These are phyloP conservation scores for Lotmaria passim DNA, from an alignment of 208 protist genomes.

Conservation along the genomic window DNA sequence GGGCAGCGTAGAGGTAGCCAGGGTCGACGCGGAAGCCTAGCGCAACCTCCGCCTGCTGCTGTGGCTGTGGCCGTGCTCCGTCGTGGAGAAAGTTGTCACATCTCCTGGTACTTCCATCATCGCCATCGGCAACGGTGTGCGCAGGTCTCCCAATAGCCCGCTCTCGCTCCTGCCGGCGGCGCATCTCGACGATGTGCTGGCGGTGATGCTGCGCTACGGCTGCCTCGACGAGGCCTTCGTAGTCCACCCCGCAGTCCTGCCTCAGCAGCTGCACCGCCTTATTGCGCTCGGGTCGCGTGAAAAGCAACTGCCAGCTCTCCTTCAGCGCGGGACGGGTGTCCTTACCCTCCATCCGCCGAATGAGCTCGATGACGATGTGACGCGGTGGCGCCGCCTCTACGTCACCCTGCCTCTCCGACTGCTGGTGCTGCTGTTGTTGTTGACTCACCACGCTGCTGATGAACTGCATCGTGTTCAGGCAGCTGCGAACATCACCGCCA, in stretches of 20 bases:
- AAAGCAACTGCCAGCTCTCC: constrained; percentile 52
- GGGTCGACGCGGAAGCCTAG: constrained; percentile 79
- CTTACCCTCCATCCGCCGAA: constrained; percentile 69
- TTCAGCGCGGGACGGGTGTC: constrained; percentile 51
- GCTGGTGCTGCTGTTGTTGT: constrained; percentile 13
- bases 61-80: not conserved
- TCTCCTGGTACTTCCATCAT: not conserved
- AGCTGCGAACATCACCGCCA: constrained; percentile 85
- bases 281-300: constrained; percentile 54
- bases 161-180: constrained; percentile 30
- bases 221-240: constrained; percentile 55
- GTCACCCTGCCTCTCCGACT: not conserved
- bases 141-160: constrained; percentile 14
- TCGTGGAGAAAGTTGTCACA: not conserved
- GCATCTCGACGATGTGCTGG: constrained; percentile 15
- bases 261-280: constrained; percentile 68
- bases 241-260: constrained; percentile 70
- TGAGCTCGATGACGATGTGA: constrained; percentile 41
- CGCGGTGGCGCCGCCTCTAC: not conserved
- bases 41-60: constrained; percentile 26
- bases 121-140: too few relatives aligned
- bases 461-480: constrained; percentile 88
- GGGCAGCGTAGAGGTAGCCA: constrained; percentile 64
- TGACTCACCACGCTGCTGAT: constrained; percentile 36
- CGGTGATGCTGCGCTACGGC: constrained; percentile 31